Evolutionary conservation across 495 filamentous ascomycete genomes (phyloP).

Genomic region (Rhizodiscina lignyota): DNA sequence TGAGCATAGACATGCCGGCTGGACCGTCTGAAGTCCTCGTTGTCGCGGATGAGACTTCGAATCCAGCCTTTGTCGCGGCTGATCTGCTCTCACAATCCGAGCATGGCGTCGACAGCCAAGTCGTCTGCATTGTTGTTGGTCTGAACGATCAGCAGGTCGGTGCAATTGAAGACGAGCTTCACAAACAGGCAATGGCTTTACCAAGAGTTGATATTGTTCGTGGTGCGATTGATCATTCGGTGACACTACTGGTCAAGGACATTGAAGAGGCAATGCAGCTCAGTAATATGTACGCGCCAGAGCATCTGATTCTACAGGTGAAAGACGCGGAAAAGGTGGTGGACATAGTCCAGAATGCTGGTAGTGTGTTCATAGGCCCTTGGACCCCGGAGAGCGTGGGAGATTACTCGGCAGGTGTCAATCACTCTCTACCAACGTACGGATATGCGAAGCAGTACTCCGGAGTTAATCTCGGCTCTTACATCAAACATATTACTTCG

Average conservation of each 20-base stretch:
- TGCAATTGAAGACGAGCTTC: conserved; percentile 81
- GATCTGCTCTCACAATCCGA: conserved; percentile 93
- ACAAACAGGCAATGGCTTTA: conserved; percentile 72
- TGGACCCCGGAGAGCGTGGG: conserved; percentile 97
- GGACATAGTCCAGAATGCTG: conserved; percentile 75
- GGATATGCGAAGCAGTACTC: conserved; percentile 97
- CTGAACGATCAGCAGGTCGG: conserved; percentile 50
- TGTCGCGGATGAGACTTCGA: conserved; percentile 76
- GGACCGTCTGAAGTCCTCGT: conserved; percentile 94
- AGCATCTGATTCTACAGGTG: conserved; percentile 89
- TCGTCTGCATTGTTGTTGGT: conserved; percentile 76
- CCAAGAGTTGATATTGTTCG: conserved; percentile 86
- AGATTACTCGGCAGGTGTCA: conserved; percentile 94
- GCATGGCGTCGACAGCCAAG: conserved; percentile 89
- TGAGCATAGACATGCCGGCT: conserved; percentile 96
- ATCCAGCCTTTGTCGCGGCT: conserved; percentile 87
- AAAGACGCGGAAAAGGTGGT: conserved; percentile 54
- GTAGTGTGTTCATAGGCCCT: conserved; percentile 82
- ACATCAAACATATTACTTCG: conserved; percentile 92
- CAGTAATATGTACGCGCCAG: conserved; percentile 91
- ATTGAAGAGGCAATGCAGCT: conserved; percentile 72
- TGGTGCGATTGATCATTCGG: conserved; percentile 78
- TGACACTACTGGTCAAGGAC: conserved; percentile 67
- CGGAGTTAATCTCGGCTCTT: conserved; percentile 87
- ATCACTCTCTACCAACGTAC: conserved; percentile 96